These are phyloP conservation scores for Gossypium davidsonii DNA, from an alignment of 441 rosid species.

Conservation along the genomic window DNA sequence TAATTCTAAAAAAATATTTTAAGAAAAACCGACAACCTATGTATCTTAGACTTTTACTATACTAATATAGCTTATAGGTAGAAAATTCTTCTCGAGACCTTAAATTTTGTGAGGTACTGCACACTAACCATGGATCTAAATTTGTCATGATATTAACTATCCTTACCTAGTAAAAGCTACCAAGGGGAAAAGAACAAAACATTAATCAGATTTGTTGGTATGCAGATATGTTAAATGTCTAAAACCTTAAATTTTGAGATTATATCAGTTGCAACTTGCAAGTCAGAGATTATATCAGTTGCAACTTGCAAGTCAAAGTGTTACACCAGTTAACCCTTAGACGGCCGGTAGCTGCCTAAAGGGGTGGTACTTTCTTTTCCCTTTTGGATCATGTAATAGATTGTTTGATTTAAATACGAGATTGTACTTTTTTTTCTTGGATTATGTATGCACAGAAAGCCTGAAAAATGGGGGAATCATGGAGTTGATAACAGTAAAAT, in stretches of 20 bases:
- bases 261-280: neutral
- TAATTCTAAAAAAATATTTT: too few species aligned
- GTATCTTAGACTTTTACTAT: too few species aligned
- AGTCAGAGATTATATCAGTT: neutral
- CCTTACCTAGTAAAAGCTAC: neutral
- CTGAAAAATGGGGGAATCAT: neutral
- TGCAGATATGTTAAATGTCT: neutral
- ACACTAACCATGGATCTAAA: neutral
- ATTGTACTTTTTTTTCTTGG: neutral
- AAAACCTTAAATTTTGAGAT: neutral
- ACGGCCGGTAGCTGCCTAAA: neutral
- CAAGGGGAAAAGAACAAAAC: neutral
- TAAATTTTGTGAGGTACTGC: neutral
- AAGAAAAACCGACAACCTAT: too few species aligned
- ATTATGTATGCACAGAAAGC: neutral
- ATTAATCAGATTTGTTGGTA: neutral
- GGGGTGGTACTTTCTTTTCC: neutral
- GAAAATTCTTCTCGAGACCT: neutral
- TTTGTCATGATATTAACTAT: conserved; percentile 1
- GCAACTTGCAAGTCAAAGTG: neutral
- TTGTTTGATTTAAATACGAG: neutral
- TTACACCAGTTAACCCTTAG: neutral
- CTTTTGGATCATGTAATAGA: neutral
- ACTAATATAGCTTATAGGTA: neutral
- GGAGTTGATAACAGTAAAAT: neutral